Percentiles rank a stretch among this genome's conserved stretches.
These are phyloP conservation scores for Marasmius fiardii DNA, from an alignment of 1,284 basidiomycete species.

Conservation along the genomic window DNA sequence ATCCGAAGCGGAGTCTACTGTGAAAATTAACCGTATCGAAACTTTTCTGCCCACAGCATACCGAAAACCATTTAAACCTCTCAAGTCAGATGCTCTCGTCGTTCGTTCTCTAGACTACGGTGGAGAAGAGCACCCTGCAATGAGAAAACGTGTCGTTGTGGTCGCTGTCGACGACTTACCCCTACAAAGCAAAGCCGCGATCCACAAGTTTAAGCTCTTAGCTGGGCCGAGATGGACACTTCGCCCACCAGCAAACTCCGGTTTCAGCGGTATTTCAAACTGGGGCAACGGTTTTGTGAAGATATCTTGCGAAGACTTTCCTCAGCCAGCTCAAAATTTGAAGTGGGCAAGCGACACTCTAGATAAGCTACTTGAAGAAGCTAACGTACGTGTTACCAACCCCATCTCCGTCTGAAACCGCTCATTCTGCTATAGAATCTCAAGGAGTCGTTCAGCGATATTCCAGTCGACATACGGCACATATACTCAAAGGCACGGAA, in stretches of 20 bases:
- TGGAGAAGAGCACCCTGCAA: constrained; percentile 69
- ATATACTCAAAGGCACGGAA: constrained; percentile 67
- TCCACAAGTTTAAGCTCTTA: constrained; percentile 78
- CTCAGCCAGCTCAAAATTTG: constrained; percentile 74
- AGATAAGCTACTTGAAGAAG: constrained; percentile 66
- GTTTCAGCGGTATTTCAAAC: constrained; percentile 39
- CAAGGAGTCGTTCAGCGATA: constrained; percentile 49
- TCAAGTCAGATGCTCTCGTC: constrained; percentile 57
- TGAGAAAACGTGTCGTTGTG: constrained; percentile 67
- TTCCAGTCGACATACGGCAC: constrained; percentile 80
- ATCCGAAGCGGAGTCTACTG: background rate
- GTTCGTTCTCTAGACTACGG: constrained; percentile 76
- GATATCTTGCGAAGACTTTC: constrained; percentile 83
- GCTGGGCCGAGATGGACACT: constrained; percentile 83
- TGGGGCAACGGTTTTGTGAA: constrained; percentile 78
- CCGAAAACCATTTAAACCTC: constrained; percentile 72
- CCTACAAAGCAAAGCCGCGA: constrained; percentile 54
- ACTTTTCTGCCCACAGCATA: constrained; percentile 52
- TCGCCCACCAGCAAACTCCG: constrained; percentile 65
- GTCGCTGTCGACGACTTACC: constrained; percentile 72
- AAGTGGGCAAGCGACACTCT: constrained; percentile 84
- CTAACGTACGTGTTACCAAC: constrained; percentile 61
- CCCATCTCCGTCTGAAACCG: background rate
- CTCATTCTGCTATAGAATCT: constrained; percentile 7
- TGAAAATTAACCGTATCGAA: background rate